Base-by-base conservation (phyloP, 2,329 filamentous ascomycete genomes). In the Aspergillus japonicus region DNA sequence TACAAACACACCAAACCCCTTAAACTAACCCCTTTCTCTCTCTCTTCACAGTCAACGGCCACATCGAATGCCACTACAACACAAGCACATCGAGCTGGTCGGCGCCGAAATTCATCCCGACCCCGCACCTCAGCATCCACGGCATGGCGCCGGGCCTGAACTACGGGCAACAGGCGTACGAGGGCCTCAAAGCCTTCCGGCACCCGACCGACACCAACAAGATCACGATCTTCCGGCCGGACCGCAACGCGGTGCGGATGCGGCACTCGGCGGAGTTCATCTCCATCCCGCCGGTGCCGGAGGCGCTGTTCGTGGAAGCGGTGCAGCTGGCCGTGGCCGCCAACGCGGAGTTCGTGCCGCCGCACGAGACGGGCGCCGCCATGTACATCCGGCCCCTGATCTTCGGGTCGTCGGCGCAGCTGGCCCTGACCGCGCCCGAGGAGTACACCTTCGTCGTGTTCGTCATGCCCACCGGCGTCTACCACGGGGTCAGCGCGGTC, bases 181-280 rank as follows among this genome's bases (percentile, higher is more conserved):
- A 99, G 76, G 95, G 95, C n/a, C 87, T 98, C 75, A 98, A 98
- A 78, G 93, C 94, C 57, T 97, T 97, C 84, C 92, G 94, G 64
- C 73, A 75, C 57, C 81, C 84, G 59, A 86, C 89, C 75, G 74
- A 82, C 61, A 77, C 79, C 61, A 92, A 98, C 79, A 78, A 79
- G 61, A 93, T 98, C 79, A 86, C 87, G 73, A 86, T 98, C 75
- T 98, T 98, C 86, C 89, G 94, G 4, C 91, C 94, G 0, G 84
- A 88, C 71, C 87, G 89, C 73, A 98, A 98, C 75, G 95, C 93
- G 42, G 77, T 80, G 47, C 91, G 94, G 61, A 86, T 98, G 82
- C 89, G 92, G 73, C 87, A 92, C 80, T 95, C 90, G 14, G 91
- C 92, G 49, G 86, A 86, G 54, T 93, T 89, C 72, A 88, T 96